phyloP scores from a whole-genome alignment of 441 rosid genomes.

The Adansonia madagascariensis region DNA sequence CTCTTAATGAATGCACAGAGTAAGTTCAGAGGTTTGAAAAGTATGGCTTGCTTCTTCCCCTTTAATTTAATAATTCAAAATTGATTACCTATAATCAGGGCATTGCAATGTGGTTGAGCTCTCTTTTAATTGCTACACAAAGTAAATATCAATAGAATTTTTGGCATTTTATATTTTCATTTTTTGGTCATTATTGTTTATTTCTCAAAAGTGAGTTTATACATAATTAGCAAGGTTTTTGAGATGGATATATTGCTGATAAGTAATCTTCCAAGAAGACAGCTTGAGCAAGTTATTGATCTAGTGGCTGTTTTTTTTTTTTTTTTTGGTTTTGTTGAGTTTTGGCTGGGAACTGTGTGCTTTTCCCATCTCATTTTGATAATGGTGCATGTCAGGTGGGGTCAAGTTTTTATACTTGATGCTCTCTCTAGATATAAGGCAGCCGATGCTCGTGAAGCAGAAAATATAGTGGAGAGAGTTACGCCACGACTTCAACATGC shows the following conservation, averaged over 20 bases:
- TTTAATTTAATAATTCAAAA: slow-evolving; percentile 1
- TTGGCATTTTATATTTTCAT: background rate
- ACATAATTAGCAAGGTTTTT: too few relatives aligned
- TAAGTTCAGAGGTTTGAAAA: slow-evolving; percentile 46
- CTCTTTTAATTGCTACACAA: too few relatives aligned
- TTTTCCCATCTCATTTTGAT: slow-evolving; percentile 17
- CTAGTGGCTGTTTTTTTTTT: background rate
- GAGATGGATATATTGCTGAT: background rate
- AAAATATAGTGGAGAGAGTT: slow-evolving; percentile 97
- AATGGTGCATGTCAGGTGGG: slow-evolving; percentile 69
- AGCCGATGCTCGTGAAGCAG: slow-evolving; percentile 98
- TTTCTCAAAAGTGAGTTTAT: background rate
- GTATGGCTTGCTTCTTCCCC: slow-evolving; percentile 11
- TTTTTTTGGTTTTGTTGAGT: too few relatives aligned
- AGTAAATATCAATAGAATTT: background rate
- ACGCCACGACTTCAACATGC: slow-evolving; percentile 98
- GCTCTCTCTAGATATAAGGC: slow-evolving; percentile 94
- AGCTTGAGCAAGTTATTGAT: slow-evolving; percentile 10
- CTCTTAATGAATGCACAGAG: slow-evolving; percentile 99
- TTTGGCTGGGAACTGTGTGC: background rate
- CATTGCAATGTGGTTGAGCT: slow-evolving; percentile 18
- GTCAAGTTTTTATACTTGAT: slow-evolving; percentile 97
- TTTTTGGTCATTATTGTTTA: background rate
- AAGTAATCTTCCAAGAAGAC: background rate
- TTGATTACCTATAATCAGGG: slow-evolving; percentile 5